Conservation (phyloP, 768 basidiomycete genomes). For the Imleria badia region DNA sequence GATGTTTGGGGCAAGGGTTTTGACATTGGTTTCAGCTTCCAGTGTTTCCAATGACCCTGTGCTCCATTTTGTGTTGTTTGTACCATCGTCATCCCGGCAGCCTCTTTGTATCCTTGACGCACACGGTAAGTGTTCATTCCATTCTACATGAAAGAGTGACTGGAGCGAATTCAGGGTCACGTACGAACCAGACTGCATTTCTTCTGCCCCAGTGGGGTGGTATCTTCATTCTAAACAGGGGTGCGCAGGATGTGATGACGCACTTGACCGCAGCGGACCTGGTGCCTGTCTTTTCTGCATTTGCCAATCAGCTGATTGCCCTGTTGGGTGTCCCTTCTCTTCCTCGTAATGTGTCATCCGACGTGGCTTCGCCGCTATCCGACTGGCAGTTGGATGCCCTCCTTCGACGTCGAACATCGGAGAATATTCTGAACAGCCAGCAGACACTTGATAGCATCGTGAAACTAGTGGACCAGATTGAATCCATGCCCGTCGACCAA, state of each 20-base stretch:
- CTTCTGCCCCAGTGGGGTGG: conserved; percentile 94
- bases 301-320: conserved; percentile 67
- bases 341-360: conserved; percentile 44
- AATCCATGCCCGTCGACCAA: conserved; percentile 87
- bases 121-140: conserved; percentile 40
- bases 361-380: conserved; percentile 38
- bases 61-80: conserved; percentile 86
- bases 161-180: conserved; percentile 38
- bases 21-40: conserved; percentile 57
- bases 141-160: conserved; percentile 6
- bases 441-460: conserved; percentile 83
- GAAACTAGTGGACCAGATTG: conserved; percentile 79
- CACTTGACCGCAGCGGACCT: conserved; percentile 43
- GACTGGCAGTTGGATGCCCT: conserved; percentile 85
- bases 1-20: background rate
- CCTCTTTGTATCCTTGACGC: conserved; percentile 68
- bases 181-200: conserved; percentile 64
- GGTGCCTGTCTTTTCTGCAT: conserved; percentile 55
- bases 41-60: conserved; percentile 93
- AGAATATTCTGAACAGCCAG: conserved; percentile 65
- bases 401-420: conserved; percentile 62
- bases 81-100: conserved; percentile 67
- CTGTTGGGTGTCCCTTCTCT: conserved; percentile 80
- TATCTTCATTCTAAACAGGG: conserved; percentile 73
- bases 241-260: conserved; percentile 23